Base-by-base conservation (phyloP, 2,329 filamentous ascomycete species). In the Cercospora citrullina region DNA sequence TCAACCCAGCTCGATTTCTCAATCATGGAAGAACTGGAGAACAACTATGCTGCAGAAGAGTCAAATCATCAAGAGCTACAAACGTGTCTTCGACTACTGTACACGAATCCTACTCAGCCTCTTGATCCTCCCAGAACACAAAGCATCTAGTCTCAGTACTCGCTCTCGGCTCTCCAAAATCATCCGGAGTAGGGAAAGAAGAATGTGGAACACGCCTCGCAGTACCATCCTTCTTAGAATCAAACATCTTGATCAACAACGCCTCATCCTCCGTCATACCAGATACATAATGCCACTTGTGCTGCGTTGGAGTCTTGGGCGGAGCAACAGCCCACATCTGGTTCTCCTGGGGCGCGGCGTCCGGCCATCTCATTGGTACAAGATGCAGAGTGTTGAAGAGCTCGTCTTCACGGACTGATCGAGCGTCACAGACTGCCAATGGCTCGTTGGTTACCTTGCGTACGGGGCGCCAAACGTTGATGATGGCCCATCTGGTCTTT, bases 401-500 rank as follows among this genome's bases (percentile, higher is more conserved):
- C 5, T 68, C 67, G 51, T 61, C 60, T 9, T 65, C 63, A 2
- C 33, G 28, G 14, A 68, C 67, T n/a, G 58, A 62, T 28, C 63
- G 63, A 26, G 57, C 59, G 14, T 68, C 67, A 3, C 63, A 65
- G 26, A 65, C 48, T 10, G 42, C 67, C 2, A 68, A 18, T 9
- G 63, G 63, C 30, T 68, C 67, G 21, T 60, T 60, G 26, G 51
- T 68, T 39, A 66, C 63, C 1, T 55, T 55, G 12, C 36, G 26
- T 14, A 63, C 31, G 2, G 67, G 67, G 16, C 67, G 67, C 67
- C 67, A 68, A 2, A 65, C 23, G 36, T 68, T 68, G 59, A 68
- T 59, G 33, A 68, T 68, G 26, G 67, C 60, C 63, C 69, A 65
- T 60, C 63, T 39, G 65, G 61, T 62, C 4, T 63, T 67, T 18